phyloP scores from a whole-genome alignment of 192 early-diverging fungal species.

The Geranomyces michiganensis region DNA sequence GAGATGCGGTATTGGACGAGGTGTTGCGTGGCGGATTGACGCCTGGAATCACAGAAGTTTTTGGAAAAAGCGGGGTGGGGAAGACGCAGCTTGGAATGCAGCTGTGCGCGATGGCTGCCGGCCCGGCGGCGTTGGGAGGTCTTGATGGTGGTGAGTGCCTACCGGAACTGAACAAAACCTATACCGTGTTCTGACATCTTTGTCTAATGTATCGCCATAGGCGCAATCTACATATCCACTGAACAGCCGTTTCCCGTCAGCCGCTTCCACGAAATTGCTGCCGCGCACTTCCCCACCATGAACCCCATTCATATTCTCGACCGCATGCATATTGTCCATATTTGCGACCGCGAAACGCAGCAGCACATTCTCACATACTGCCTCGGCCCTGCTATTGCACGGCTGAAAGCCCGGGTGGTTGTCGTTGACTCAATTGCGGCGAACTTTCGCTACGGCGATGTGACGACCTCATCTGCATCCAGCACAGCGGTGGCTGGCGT shows the following conservation, averaged over 20 bases:
- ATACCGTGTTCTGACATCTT: too few relatives aligned
- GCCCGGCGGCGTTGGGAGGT: constrained; percentile 59
- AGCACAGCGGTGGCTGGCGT: not conserved
- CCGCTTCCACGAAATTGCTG: constrained; percentile 46
- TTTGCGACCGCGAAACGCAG: constrained; percentile 72
- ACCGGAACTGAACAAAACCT: too few relatives aligned
- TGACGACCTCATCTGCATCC: not conserved
- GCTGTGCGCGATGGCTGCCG: constrained; percentile 70
- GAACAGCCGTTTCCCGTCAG: constrained; percentile 71
- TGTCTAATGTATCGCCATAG: constrained; percentile 2
- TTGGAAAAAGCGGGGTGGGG: constrained; percentile 67
- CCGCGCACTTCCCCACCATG: not conserved
- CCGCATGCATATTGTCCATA: constrained; percentile 66
- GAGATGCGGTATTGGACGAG: constrained; percentile 29
- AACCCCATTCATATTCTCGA: constrained; percentile 3
- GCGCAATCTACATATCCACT: constrained; percentile 67
- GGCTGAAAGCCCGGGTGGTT: constrained; percentile 65
- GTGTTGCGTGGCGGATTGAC: constrained; percentile 40
- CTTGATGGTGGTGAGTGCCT: constrained; percentile 58
- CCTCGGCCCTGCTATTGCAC: constrained; percentile 63
- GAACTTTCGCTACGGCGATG: constrained; percentile 65
- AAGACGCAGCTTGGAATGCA: constrained; percentile 90
- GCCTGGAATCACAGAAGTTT: constrained; percentile 45
- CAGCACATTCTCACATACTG: constrained; percentile 74
- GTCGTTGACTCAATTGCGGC: constrained; percentile 88